Evolutionary conservation across 2,329 filamentous ascomycete species (phyloP).

Genomic region (Plectosphaerella cucumerina): DNA sequence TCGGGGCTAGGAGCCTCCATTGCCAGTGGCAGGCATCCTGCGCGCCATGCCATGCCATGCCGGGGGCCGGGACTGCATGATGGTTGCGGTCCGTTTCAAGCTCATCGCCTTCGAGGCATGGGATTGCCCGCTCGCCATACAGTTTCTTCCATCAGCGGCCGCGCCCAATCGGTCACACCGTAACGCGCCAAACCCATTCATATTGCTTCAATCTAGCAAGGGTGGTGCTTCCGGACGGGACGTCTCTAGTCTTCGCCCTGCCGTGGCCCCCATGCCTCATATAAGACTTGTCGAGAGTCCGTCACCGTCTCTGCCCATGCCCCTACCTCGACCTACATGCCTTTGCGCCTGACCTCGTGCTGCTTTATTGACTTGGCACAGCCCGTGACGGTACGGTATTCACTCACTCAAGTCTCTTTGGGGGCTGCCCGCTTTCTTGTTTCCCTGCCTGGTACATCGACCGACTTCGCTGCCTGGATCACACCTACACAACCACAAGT

Average conservation of each 20-base stretch:
- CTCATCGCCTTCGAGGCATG: not conserved
- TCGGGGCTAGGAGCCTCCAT: too few relatives aligned
- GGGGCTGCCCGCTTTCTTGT: not conserved
- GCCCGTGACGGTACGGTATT: not conserved
- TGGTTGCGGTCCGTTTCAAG: not conserved
- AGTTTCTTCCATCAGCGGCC: not conserved
- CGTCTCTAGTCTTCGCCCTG: not conserved
- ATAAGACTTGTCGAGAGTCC: conserved; percentile 15
- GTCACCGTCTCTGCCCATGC: conserved; percentile 4
- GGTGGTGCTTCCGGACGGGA: conserved; percentile 20
- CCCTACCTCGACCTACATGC: conserved; percentile 1
- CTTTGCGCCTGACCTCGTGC: not conserved
- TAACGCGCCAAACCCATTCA: conserved; percentile 1
- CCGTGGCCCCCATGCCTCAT: conserved; percentile 3
- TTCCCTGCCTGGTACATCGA: not conserved
- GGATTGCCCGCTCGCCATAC: not conserved
- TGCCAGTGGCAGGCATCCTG: too few relatives aligned
- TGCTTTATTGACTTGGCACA: not conserved
- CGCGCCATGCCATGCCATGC: too few relatives aligned
- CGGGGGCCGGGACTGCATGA: not conserved
- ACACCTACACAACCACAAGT: too few relatives aligned
- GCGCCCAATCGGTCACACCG: not conserved
- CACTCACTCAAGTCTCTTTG: not conserved
- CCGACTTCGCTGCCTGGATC: too few relatives aligned
- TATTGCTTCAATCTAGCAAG: conserved; percentile 16